Evolutionary conservation across 108 stramenopile species (phyloP).

Genomic region (Discostella pseudostelligera): DNA sequence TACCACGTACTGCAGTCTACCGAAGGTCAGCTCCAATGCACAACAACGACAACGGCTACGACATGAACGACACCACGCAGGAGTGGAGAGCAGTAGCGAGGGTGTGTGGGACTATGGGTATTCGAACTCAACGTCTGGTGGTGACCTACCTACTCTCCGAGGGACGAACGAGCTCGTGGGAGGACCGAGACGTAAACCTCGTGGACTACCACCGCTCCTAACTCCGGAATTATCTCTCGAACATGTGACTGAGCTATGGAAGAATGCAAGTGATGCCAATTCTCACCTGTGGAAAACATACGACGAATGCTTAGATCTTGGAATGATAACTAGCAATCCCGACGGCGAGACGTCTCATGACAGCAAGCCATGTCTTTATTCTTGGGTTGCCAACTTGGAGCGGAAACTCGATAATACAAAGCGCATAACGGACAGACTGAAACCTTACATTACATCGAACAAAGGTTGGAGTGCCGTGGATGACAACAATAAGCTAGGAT

Average conservation of each 20-base stretch:
- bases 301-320: constrained; percentile 26
- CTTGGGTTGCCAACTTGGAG: constrained; percentile 63
- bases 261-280: constrained; percentile 12
- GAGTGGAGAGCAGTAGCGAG: constrained; percentile 13
- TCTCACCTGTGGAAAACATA: constrained; percentile 26
- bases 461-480: constrained; percentile 58
- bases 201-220: constrained; percentile 66
- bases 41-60: not conserved
- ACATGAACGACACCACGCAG: constrained; percentile 22
- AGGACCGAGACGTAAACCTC: constrained; percentile 55
- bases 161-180: constrained; percentile 23
- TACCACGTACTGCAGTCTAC: constrained; percentile 62
- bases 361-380: constrained; percentile 61
- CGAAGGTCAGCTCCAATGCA: not conserved
- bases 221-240: constrained; percentile 60
- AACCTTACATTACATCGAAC: constrained; percentile 37
- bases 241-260: constrained; percentile 61
- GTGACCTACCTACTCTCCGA: constrained; percentile 30
- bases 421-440: constrained; percentile 49
- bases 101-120: constrained; percentile 26
- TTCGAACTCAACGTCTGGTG: constrained; percentile 7
- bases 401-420: constrained; percentile 49
- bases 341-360: constrained; percentile 7
- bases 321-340: not conserved
- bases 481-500: constrained; percentile 68